phyloP scores from a whole-genome alignment of 2,329 filamentous ascomycete species.

The Ploettnerulaceae sp. region DNA sequence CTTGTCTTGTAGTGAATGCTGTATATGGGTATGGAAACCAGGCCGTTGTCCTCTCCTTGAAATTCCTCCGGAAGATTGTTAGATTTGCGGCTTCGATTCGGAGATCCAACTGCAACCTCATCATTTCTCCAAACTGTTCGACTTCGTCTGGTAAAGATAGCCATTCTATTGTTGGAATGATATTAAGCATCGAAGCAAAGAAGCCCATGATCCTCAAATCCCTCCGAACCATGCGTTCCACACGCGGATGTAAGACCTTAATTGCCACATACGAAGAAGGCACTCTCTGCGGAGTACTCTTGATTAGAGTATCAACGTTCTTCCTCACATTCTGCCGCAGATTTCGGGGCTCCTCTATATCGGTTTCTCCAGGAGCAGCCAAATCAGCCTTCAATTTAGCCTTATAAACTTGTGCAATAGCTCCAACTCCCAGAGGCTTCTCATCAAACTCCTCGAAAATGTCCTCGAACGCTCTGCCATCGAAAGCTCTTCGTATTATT shows the following conservation, averaged over 20 bases:
- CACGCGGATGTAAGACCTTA: conserved; percentile 89
- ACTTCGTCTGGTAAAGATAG: conserved; percentile 94
- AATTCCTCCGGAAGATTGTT: conserved; percentile 81
- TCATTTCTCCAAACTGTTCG: conserved; percentile 93
- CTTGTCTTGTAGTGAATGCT: conserved; percentile 86
- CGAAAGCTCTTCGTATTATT: conserved; percentile 78
- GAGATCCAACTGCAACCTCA: conserved; percentile 93
- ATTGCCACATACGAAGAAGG: conserved; percentile 91
- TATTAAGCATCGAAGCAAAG: conserved; percentile 79
- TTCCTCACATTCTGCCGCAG: conserved; percentile 67
- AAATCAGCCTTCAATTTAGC: conserved; percentile 82
- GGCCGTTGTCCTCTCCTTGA: conserved; percentile 83
- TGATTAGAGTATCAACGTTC: conserved; percentile 81
- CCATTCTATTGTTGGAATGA: conserved; percentile 94
- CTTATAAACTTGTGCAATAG: conserved; percentile 96
- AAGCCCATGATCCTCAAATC: conserved; percentile 92
- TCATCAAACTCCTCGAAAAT: conserved; percentile 97
- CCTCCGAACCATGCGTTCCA: conserved; percentile 84
- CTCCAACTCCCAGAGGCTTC: conserved; percentile 83
- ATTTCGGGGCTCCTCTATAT: conserved; percentile 50
- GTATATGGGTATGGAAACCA: conserved; percentile 95
- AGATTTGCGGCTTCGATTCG: conserved; percentile 93
- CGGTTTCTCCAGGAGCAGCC: conserved; percentile 55
- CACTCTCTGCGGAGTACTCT: conserved; percentile 77
- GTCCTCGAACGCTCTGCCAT: conserved; percentile 72